Evolutionary conservation across 805 yeast species (phyloP), one percentile per base, ranked within the genome.

Genomic region (Brettanomyces anomalus): DNA sequence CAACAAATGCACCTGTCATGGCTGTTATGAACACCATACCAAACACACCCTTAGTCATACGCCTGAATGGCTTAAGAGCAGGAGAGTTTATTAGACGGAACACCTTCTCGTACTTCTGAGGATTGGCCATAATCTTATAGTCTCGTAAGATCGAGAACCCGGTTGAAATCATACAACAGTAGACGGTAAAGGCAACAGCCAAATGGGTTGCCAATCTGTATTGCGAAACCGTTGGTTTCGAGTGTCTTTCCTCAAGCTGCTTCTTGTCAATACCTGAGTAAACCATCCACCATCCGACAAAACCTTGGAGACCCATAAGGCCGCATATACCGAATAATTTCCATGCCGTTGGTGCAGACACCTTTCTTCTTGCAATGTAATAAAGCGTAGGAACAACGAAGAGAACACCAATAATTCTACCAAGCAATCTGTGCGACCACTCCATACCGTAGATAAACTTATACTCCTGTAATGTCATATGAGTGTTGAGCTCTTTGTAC

Each of bases 251-350:
- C 18, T 73, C 74, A 39, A 93, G 67, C 56, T 82, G 82, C 36
- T 81, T 73, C 55, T 82, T 83, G 58, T 88, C 95, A 43, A 93
- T 71, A 26, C 98, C 98, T 8, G 96, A 86, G 55, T 85, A 79
- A 41, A 93, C 98, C 98, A 93, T 93, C 99, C 99, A 93, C 98
- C 98, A 93, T 28, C 98, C 98, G 51, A 93, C 82, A 42, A 81
- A 84, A 42, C 98, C 98, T 68, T 93, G 98, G 39, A 93, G 66
- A 10, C 96, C 99, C 45, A 93, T 71, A 41, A 93, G 66, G 0
- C 72, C 78, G 35, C 95, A 75, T 37, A 93, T 74, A 2, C 85
- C 85, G 17, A 85, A 62, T 14, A 93, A 67, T 51, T 86, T 73
- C 44, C 68, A 67, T 39, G 85, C 80, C 3, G 85, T 81, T 45